Conservation (phyloP, 352 stramenopile genomes). For the Bremia lactucae region DNA sequence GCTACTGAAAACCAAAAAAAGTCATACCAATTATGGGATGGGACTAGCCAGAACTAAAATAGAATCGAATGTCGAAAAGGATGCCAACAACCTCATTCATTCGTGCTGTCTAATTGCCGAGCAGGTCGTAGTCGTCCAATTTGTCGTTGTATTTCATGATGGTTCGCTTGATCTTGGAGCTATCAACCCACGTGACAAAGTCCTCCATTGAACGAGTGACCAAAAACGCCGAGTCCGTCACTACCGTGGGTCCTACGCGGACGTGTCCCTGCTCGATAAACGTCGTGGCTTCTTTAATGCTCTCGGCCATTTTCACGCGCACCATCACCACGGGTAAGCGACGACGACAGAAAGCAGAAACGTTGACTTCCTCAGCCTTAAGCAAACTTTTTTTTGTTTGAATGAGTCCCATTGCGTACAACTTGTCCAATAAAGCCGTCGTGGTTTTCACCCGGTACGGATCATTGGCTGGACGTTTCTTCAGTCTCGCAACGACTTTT, state of each 20-base stretch:
- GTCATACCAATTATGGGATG: background rate
- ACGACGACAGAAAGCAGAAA: constrained; percentile 90
- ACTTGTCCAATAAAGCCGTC: constrained; percentile 93
- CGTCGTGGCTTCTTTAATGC: constrained; percentile 93
- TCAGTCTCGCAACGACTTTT: constrained; percentile 91
- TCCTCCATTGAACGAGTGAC: constrained; percentile 98
- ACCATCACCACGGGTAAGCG: constrained; percentile 98
- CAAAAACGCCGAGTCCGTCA: constrained; percentile 95
- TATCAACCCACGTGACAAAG: constrained; percentile 99
- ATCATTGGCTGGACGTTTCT: constrained; percentile 91
- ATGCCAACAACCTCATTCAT: background rate
- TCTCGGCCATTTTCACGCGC: constrained; percentile 98
- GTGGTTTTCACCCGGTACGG: constrained; percentile 95
- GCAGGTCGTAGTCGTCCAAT: constrained; percentile 99
- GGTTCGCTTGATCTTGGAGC: constrained; percentile 95
- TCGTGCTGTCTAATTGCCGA: constrained; percentile 77
- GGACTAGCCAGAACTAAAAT: background rate
- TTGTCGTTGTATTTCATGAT: constrained; percentile 99
- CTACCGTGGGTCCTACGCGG: constrained; percentile 82
- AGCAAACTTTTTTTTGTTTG: constrained; percentile 93
- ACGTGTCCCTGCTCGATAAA: constrained; percentile 98
- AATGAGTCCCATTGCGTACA: constrained; percentile 97
- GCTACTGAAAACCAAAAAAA: too few species aligned
- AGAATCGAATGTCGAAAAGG: background rate
- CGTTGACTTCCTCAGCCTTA: constrained; percentile 95